A percentile compares a stretch with the other conserved stretches of the same genome.
Conservation (phyloP, 2,329 filamentous ascomycete genomes). For the Didymellaceae sp. region DNA sequence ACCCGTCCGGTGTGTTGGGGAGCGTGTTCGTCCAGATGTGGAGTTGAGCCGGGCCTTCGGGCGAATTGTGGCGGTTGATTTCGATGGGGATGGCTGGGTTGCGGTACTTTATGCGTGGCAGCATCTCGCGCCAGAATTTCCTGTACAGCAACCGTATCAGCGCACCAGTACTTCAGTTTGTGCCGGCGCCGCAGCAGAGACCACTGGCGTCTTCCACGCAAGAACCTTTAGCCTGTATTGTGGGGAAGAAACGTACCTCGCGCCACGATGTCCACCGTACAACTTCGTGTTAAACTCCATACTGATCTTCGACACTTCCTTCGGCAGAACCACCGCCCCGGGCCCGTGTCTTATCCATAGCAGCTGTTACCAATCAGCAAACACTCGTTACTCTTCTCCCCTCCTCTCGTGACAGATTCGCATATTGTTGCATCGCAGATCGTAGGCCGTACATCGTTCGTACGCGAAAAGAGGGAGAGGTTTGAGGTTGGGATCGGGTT, state of each 20-base stretch:
- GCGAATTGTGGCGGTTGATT: slow-evolving; percentile 68
- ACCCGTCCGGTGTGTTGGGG: slow-evolving; percentile 14
- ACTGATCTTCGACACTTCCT: slow-evolving; percentile 76
- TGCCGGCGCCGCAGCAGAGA: too few species aligned
- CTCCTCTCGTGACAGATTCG: too few species aligned
- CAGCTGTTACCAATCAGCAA: slow-evolving; percentile 59
- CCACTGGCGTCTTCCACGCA: too few species aligned
- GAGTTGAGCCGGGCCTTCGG: slow-evolving; percentile 48
- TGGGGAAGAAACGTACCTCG: slow-evolving; percentile 61
- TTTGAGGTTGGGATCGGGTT: not conserved
- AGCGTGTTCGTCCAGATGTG: slow-evolving; percentile 39
- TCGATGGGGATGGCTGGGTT: slow-evolving; percentile 87
- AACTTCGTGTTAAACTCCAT: slow-evolving; percentile 71
- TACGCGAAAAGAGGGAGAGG: too few species aligned
- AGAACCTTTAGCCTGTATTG: too few species aligned
- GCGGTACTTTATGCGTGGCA: slow-evolving; percentile 90
- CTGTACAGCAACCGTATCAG: slow-evolving; percentile 53
- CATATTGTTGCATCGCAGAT: too few species aligned
- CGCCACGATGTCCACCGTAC: slow-evolving; percentile 73
- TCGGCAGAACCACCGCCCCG: slow-evolving; percentile 81
- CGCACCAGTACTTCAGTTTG: not conserved
- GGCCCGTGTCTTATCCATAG: slow-evolving; percentile 78
- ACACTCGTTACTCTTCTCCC: too few species aligned
- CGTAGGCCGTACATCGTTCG: too few species aligned
- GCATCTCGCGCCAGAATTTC: slow-evolving; percentile 85